A percentile compares a stretch with the other conserved stretches of the same genome.
phyloP scores from a whole-genome alignment of 495 filamentous ascomycete genomes.

The Podospora australis region DNA sequence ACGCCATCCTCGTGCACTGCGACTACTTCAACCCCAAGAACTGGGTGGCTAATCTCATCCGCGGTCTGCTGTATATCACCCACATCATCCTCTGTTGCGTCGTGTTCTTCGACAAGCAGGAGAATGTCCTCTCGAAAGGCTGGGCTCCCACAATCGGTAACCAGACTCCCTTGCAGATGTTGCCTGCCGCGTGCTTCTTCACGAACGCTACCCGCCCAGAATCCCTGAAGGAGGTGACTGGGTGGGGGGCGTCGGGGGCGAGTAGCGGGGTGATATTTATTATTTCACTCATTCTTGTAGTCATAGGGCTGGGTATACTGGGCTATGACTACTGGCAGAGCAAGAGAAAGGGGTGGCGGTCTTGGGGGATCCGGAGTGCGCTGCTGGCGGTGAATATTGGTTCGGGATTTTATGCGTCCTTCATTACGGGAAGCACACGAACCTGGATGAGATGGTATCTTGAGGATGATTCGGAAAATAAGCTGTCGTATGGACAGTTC shows the following conservation, averaged over 20 bases:
- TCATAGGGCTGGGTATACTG: background rate
- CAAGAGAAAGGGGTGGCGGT: background rate
- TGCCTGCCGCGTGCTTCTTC: background rate
- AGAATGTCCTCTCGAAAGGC: background rate
- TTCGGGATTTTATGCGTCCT: background rate
- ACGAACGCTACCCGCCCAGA: background rate
- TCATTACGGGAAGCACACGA: background rate
- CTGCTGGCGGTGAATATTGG: background rate
- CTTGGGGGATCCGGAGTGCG: background rate
- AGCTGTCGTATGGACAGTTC: background rate
- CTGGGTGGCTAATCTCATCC: background rate
- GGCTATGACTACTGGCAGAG: no score
- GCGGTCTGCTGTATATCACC: background rate
- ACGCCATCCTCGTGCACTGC: constrained; percentile 8
- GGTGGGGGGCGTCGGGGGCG: background rate
- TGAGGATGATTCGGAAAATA: background rate
- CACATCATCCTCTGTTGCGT: background rate
- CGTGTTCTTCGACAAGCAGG: background rate
- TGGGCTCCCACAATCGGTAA: background rate
- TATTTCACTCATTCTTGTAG: background rate
- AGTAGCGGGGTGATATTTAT: background rate
- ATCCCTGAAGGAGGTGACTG: background rate
- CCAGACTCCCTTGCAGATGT: background rate
- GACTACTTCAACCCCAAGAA: background rate
- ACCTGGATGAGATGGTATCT: background rate